Base-by-base conservation (phyloP, 164 flowering plant species). In the Cinnamomum micranthum region DNA sequence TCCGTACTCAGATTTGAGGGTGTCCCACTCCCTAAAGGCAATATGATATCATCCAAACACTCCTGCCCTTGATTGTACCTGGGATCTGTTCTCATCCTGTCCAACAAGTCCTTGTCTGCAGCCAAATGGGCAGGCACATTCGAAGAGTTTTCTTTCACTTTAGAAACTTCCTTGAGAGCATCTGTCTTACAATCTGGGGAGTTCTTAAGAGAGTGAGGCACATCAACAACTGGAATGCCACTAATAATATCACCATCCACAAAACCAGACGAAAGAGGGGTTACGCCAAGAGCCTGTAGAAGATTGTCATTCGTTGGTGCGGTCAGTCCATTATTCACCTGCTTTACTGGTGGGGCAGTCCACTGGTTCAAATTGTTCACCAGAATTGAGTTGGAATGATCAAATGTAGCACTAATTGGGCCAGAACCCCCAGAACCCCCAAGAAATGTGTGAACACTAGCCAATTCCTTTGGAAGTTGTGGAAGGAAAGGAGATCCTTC, bases 321-420 rank as follows among this genome's bases (percentile, higher is more conserved):
- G 55, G 70, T 60, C 19, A 62, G 63, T 24, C 66, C 69, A 51
- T 52, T 68, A 69, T 76, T 69, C 74, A 72, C 67, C 24, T 85
- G 84, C 23, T 79, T 81, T 66, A 82, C 77, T 64, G 83, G 75
- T 51, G 79, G 58, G 71, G 73, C 71, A 73, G 81, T 64, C 89
- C 81, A 86, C 77, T 84, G 87, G 25, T 80, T 72, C 14, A 81
- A 51, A 71, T 84, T 81, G 70, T 87, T 85, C 52, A 65, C 69
- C n/a, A 65, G 50, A 59, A 35, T 81, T 14, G 77, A 47, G 59
- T 75, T 79, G 20, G 77, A 65, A 23, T 60, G 28, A 65, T 72
- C 78, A 22, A 74, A 17, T 5, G 81, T 50, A 75, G 79, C 47
- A 47, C 67, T 19, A 70, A 33, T 28, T 76, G 70, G 72, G 58